phyloP scores from a whole-genome alignment of 2,329 filamentous ascomycete genomes.

The Sarocladium brachiariae region DNA sequence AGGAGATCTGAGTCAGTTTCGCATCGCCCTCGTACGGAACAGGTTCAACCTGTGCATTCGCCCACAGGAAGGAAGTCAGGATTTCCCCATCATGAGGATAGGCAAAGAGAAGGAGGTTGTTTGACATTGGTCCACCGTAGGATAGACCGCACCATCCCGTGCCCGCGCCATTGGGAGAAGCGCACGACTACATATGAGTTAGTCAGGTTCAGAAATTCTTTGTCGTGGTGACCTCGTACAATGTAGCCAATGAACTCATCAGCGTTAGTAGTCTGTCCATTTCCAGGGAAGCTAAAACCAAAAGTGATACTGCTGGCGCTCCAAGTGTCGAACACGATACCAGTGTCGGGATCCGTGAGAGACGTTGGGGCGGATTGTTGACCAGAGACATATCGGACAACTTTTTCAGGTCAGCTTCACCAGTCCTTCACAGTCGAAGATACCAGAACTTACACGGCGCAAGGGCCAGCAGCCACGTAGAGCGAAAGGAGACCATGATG shows the following conservation, averaged over 20 bases:
- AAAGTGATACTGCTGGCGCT: conserved; percentile 40
- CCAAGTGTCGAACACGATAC: conserved; percentile 47
- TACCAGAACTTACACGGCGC: conserved; percentile 12
- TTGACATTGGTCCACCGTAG: conserved; percentile 50
- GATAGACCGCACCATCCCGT: conserved; percentile 54
- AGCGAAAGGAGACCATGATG: conserved; percentile 11
- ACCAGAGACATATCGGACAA: conserved; percentile 11
- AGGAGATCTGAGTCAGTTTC: conserved; percentile 53
- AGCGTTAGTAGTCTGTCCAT: conserved; percentile 38
- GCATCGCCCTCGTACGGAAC: conserved; percentile 55
- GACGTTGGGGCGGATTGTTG: conserved; percentile 14
- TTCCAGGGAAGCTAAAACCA: conserved; percentile 46
- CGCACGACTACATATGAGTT: conserved; percentile 32
- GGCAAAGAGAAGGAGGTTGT: conserved; percentile 49
- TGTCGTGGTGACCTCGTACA: conserved; percentile 27
- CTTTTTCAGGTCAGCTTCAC: conserved; percentile 4
- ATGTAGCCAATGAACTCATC: conserved; percentile 55
- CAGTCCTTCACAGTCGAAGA: background rate
- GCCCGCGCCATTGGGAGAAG: conserved; percentile 34
- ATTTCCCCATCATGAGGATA: conserved; percentile 49
- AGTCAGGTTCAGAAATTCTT: background rate
- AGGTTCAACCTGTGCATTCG: conserved; percentile 52
- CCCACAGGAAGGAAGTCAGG: conserved; percentile 51
- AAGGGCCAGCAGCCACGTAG: conserved; percentile 12
- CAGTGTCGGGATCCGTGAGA: conserved; percentile 40